Base-by-base conservation (phyloP, 257 asterid species). In the Jacaranda copaia region DNA sequence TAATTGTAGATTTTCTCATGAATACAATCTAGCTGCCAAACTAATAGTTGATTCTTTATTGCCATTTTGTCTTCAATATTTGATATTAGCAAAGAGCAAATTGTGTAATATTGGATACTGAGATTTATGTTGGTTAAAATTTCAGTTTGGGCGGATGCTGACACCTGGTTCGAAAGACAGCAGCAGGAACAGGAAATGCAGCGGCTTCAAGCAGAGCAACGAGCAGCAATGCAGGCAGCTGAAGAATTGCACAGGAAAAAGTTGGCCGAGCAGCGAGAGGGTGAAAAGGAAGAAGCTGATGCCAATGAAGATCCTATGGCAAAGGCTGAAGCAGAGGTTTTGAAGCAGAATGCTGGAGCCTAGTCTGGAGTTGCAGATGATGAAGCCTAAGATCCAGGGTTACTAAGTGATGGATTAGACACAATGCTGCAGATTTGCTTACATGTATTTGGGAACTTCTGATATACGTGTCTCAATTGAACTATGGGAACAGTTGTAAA, bases 81-180 rank as follows among this genome's bases (percentile, higher is more conserved):
- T 42, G 46, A 42, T 42, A 42, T 6, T 3, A 8, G 5, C 8
- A 8, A 1, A 42, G 46, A 5, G 46, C 8, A 1, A 8, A 42
- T 42, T 6, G 6, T 8, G 46, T 6, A 42, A 42, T 42, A 42
- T 4, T 16, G 38, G 13, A 16, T 66, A 8, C 62, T 80, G 8
- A 74, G 5, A 15, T 16, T 19, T 43, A 40, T 40, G 5, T 45
- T 18, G 35, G 8, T 42, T 53, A 35, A 49, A 18, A n/a, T 19
- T 32, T 64, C 87, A 90, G 96, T 90, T 74, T 90, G 96, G 96
- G 96, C 96, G 48, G 96, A 90, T 81, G 96, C 96, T 10, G 96
- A 90, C 68, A 89, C 96, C 52, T 90, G 96, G 96, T 89, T 89
- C 42, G 94, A 91, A 59, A 87, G 91, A 76, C 94, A 91, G 82